Conservation (phyloP, 2,329 filamentous ascomycete species). For the Bertia moriformis region DNA sequence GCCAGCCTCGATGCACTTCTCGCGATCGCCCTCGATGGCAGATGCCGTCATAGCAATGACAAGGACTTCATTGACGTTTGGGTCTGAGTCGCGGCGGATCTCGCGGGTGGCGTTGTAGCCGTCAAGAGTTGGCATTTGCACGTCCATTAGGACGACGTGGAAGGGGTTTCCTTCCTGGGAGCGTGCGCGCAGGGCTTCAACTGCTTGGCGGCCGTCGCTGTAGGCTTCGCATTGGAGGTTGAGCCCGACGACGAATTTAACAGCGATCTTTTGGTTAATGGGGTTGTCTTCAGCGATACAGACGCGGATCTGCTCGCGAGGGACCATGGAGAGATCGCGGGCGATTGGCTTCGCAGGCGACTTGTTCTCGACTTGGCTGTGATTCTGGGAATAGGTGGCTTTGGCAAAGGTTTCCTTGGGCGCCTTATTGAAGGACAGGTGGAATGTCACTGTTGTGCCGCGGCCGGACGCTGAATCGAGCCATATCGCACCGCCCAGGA, state of each 20-base stretch:
- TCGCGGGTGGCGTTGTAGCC: conserved; percentile 5
- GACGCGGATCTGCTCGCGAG: conserved; percentile 22
- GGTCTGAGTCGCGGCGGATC: conserved; percentile 2
- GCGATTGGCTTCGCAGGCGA: conserved; percentile 50
- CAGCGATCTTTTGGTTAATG: conserved; percentile 55
- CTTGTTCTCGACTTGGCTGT: conserved; percentile 50
- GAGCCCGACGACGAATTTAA: conserved; percentile 56
- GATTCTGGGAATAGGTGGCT: background rate
- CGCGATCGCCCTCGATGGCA: conserved; percentile 5
- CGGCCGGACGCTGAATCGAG: conserved; percentile 60
- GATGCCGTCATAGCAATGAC: conserved; percentile 6
- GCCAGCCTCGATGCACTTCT: conserved; percentile 6
- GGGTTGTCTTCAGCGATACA: conserved; percentile 56
- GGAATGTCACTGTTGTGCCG: conserved; percentile 27
- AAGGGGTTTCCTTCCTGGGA: conserved; percentile 40
- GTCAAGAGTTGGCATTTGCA: conserved; percentile 57
- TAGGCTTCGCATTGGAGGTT: conserved; percentile 49
- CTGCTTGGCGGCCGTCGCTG: conserved; percentile 52
- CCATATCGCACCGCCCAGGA: conserved; percentile 52
- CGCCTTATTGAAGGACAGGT: conserved; percentile 1
- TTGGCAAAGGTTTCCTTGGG: background rate
- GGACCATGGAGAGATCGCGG: conserved; percentile 45
- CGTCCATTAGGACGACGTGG: conserved; percentile 58
- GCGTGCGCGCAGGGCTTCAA: conserved; percentile 32
- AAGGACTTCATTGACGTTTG: conserved; percentile 3